phyloP scores from a whole-genome alignment of 192 early-diverging fungal species.

The Coemansia sp. region DNA sequence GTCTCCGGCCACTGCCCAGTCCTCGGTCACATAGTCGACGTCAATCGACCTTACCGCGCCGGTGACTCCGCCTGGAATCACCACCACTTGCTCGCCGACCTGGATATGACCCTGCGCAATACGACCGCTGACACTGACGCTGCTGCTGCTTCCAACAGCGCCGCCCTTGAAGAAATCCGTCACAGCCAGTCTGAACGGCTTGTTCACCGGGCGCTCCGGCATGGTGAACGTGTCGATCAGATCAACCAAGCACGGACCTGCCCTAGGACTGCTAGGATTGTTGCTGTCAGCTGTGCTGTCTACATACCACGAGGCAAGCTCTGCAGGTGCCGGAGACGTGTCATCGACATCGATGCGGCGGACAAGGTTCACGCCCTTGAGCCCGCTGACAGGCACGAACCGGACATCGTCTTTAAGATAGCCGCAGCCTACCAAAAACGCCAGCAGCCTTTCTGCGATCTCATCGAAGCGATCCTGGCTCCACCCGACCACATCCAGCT shows the following conservation, averaged over 20 bases:
- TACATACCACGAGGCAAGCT: constrained; percentile 69
- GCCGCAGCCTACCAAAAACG: constrained; percentile 77
- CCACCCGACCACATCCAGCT: constrained; percentile 91
- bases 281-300: constrained; percentile 2
- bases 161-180: constrained; percentile 92
- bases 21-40: constrained; percentile 63
- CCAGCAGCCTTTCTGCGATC: constrained; percentile 65
- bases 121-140: constrained; percentile 81
- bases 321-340: constrained; percentile 2
- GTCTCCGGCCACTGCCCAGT: constrained; percentile 96
- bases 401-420: constrained; percentile 72
- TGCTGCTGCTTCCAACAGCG: constrained; percentile 57
- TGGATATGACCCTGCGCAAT: constrained; percentile 88
- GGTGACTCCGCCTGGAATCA: constrained; percentile 78
- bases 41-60: constrained; percentile 81
- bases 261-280: background rate
- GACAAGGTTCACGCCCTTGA: constrained; percentile 84
- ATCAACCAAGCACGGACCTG: constrained; percentile 75
- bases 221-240: constrained; percentile 73
- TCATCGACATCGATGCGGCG: constrained; percentile 31
- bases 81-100: constrained; percentile 75
- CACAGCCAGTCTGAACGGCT: constrained; percentile 81
- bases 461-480: constrained; percentile 73
- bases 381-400: constrained; percentile 92
- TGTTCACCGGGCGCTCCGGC: constrained; percentile 73